Conservation (phyloP, 805 yeast genomes). For the Candida michaelii region DNA sequence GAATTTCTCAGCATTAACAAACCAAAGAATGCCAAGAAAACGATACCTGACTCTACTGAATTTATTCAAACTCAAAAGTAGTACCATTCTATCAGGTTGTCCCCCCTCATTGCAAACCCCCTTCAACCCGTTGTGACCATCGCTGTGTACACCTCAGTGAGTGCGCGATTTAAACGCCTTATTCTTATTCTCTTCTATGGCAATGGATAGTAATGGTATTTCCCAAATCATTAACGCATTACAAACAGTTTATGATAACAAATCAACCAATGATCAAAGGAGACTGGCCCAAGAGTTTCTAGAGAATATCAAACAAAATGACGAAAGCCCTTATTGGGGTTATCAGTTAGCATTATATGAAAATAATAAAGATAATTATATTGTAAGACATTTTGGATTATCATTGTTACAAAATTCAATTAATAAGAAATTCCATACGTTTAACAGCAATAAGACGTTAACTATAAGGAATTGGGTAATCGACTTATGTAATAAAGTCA, state of each 20-base stretch:
- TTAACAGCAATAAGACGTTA: conserved; percentile 53
- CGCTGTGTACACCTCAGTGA: background rate
- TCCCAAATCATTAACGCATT: conserved; percentile 76
- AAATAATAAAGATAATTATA: conserved; percentile 54
- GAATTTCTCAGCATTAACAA: too few relatives aligned
- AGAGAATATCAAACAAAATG: conserved; percentile 71
- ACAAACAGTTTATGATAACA: conserved; percentile 68
- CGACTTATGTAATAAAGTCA: conserved; percentile 64
- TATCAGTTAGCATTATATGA: conserved; percentile 74
- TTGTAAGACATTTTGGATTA: conserved; percentile 88
- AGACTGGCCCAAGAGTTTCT: conserved; percentile 61
- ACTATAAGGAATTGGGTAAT: conserved; percentile 84
- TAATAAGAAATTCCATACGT: conserved; percentile 53
- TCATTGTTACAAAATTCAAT: conserved; percentile 76
- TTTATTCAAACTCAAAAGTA: too few relatives aligned
- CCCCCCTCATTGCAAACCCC: too few relatives aligned
- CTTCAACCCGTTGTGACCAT: too few relatives aligned
- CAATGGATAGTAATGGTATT: conserved; percentile 45
- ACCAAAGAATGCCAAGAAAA: too few relatives aligned
- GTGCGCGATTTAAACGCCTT: conserved; percentile 8
- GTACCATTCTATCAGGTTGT: too few relatives aligned
- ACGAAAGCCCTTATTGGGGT: conserved; percentile 91
- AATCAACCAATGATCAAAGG: conserved; percentile 56
- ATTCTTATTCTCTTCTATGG: background rate
- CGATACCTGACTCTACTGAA: too few relatives aligned